Evolutionary conservation across 2,329 filamentous ascomycete species (phyloP).

Genomic region (Apiospora kogelbergensis): DNA sequence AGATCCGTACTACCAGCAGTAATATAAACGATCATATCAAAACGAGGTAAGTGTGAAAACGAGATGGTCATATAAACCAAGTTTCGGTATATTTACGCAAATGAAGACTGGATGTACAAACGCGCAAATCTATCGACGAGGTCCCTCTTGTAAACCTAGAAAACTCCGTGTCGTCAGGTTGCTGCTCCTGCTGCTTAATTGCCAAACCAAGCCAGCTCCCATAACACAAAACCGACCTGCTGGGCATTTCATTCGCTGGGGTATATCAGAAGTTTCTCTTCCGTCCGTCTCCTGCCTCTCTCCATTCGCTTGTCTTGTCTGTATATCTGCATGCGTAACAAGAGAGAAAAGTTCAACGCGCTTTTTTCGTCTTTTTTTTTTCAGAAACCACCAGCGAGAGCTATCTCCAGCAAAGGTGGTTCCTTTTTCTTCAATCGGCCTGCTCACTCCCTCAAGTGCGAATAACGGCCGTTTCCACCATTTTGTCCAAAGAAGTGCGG

Average conservation of each 20-base stretch:
- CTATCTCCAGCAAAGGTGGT: neutral
- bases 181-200: neutral
- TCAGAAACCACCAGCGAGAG: neutral
- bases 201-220: neutral
- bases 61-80: neutral
- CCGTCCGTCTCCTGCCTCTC: neutral
- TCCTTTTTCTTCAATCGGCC: neutral
- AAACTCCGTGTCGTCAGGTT: neutral
- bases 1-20: too few relatives aligned
- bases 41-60: neutral
- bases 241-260: neutral
- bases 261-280: neutral
- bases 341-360: neutral
- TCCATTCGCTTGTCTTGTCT: neutral
- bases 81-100: neutral
- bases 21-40: neutral
- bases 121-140: neutral
- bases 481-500: constrained; percentile 38
- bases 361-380: too few relatives aligned
- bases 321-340: neutral
- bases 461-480: constrained; percentile 30
- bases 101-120: neutral
- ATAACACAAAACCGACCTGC: neutral
- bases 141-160: neutral
- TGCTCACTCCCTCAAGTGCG: constrained; percentile 17